Percentiles rank a stretch among this genome's conserved stretches.
phyloP scores from a whole-genome alignment of 2,329 filamentous ascomycete genomes.

The Diaporthe helianthi region DNA sequence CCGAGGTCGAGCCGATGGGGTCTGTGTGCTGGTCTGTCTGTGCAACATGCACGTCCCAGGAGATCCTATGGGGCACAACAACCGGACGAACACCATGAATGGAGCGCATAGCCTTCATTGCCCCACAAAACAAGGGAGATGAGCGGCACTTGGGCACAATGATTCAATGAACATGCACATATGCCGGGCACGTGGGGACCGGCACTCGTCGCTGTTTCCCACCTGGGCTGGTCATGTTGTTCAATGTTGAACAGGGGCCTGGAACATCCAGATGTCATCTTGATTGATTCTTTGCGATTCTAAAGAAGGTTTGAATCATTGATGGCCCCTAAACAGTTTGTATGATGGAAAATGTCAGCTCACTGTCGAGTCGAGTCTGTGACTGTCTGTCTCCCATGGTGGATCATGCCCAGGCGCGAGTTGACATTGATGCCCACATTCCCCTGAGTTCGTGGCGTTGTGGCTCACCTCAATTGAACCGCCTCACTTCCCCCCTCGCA shows the following conservation, averaged over 20 bases:
- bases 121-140: background rate
- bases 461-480: background rate
- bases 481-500: background rate
- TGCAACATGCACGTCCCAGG: background rate
- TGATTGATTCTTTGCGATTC: background rate
- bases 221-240: no score
- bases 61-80: background rate
- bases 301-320: no score
- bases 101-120: background rate
- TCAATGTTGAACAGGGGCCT: background rate
- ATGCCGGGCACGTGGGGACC: conserved; percentile 4
- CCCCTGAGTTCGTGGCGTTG: background rate
- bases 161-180: background rate
- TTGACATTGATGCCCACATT: background rate
- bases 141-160: no score
- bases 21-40: background rate
- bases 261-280: background rate
- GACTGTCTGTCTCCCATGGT: no score
- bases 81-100: background rate
- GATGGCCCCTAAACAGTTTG: conserved; percentile 5
- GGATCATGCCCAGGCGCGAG: background rate
- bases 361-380: background rate
- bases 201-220: background rate
- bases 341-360: background rate
- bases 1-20: background rate